Evolutionary conservation across 1,139 yeast species (phyloP).

Genomic region (Pichia norvegensis): DNA sequence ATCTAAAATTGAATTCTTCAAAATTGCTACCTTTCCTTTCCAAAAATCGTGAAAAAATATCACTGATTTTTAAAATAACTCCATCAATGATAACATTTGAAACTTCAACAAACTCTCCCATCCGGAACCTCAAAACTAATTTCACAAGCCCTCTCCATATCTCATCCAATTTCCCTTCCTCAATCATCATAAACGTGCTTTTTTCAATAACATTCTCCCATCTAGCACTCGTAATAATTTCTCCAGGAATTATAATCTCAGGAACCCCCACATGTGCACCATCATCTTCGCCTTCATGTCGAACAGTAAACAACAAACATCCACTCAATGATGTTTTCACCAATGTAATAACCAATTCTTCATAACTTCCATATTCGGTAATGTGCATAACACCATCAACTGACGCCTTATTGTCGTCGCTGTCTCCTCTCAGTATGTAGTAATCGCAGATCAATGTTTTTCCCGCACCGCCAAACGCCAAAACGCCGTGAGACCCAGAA

Average conservation of each 20-base stretch:
- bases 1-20: conserved; percentile 7
- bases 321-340: neutral
- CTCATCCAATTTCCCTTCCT: neutral
- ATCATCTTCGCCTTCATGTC: neutral
- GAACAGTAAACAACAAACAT: neutral
- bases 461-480: too few relatives aligned
- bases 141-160: neutral
- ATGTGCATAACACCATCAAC: neutral
- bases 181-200: neutral
- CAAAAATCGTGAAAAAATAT: conserved; percentile 8
- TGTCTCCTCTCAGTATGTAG: too few relatives aligned
- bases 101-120: neutral
- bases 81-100: conserved; percentile 9
- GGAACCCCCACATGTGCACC: neutral
- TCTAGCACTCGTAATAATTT: neutral
- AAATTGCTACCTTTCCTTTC: conserved; percentile 1
- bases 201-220: neutral
- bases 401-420: too few relatives aligned
- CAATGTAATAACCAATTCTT: neutral
- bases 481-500: too few relatives aligned
- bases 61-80: conserved; percentile 5
- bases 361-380: neutral
- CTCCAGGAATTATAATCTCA: neutral
- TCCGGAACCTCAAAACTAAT: neutral
- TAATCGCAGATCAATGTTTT: neutral